Evolutionary conservation across 148 eudicot species (phyloP), one percentile per base, ranked within the genome.

Genomic region (Linanthus parryae): DNA sequence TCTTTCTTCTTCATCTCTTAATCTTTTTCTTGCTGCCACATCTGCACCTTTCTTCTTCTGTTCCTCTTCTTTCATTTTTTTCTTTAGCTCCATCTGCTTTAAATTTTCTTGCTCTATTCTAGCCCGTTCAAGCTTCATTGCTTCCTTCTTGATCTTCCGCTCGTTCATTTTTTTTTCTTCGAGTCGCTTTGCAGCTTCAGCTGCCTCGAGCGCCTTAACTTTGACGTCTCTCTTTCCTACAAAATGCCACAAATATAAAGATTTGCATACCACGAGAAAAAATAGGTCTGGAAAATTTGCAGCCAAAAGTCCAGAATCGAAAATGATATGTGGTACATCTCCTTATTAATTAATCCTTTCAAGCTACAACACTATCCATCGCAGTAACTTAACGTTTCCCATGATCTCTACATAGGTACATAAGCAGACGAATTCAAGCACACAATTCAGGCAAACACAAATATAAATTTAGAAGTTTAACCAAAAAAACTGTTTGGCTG

Each of bases 171-270:
- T 92, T 59, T 73, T 70, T 52, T 77, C 91, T 71, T 70, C 88
- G 34, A 74, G 72, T 38, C 83, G 85, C 66, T 76, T 88, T 56
- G 88, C 88, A 56, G 85, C 91, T 60, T 84, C 94, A 47, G 99
- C 96, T 58, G 82, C 77, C 69, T 92, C 88, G 31, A 92, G 74
- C 38, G 96, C 88, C 68, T 81, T 92, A 74, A 92, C 88, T 63
- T 78, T 83, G 63, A 88, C 66, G 15, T 84, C 95, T 80, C 81
- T 79, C 75, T 84, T 92, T 43, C 72, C 99, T 87, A 64, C 44
- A 68, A 60, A 56, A 16, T n/a, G 59, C 46, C 52, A 40, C 34
- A 73, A 69, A 57, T 24, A 29, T 56, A 28, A 22, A 5, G 26
- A 11, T 20, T 13, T 23, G 46, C 7, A 57, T 35, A 40, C 17